Base-by-base conservation (phyloP, 2,329 filamentous ascomycete genomes). In the Trichoderma oligosporum region DNA sequence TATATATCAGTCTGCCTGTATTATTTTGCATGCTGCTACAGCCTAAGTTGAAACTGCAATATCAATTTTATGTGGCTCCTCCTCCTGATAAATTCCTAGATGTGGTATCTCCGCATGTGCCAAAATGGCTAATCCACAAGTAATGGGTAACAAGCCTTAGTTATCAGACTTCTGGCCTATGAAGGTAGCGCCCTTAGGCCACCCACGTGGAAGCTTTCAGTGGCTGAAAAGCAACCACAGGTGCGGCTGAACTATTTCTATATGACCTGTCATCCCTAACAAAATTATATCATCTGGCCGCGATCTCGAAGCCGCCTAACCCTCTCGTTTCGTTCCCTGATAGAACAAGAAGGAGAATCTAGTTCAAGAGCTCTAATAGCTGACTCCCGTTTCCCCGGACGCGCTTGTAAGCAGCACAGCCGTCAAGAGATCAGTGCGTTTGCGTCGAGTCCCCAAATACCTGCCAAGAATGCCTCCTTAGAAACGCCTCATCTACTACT, bases 121-220 rank as follows among this genome's bases (percentile, higher is more conserved):
- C 48, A 52, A 31, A 27, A 41, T 52, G 35, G 29, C 29, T 24
- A 9, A 7, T 45, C n/a, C n/a, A n/a, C n/a, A n/a, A n/a, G n/a
- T n/a, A n/a, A n/a, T n/a, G n/a, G n/a, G n/a, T n/a, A n/a, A n/a
- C n/a, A n/a, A n/a, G n/a, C n/a, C n/a, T n/a, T n/a, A n/a, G n/a
- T n/a, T 20, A 7, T 7, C 16, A 20, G 16, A 7, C 16, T 18
- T 14, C 41, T 29, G 41, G 7, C 20, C 29, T 16, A 33, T 24
- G 14, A 22, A 22, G 31, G 6, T 24, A 35, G 51, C 27, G 38
- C 18, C 29, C 3, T 7, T 25, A 18, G 31, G 20, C 20, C 51
- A 29, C 39, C 39, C 51, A 54, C 51, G 51, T 54, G 51, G 29
- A 45, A 35, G 51, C 39, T 11, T 45, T 45, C 25, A 54, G 39